phyloP scores from a whole-genome alignment of 768 basidiomycete species.

The Suillus paluster region DNA sequence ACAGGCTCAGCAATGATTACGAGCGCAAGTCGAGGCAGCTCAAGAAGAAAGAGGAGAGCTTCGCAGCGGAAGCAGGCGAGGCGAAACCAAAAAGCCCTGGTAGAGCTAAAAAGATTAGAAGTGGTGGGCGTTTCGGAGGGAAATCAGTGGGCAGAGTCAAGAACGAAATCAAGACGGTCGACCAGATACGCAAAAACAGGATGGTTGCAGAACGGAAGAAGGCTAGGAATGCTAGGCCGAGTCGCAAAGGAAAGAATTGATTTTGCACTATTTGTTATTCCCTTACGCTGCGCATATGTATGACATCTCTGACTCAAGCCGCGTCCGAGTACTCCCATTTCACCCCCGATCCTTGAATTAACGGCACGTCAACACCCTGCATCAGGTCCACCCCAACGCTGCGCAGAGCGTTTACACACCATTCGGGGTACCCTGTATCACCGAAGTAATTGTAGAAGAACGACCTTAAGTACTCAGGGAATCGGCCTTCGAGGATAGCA shows the following conservation, averaged over 20 bases:
- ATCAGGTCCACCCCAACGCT: constrained; percentile 86
- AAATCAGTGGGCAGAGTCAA: constrained; percentile 70
- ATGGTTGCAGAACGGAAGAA: constrained; percentile 65
- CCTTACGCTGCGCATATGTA: constrained; percentile 6
- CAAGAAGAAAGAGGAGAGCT: constrained; percentile 56
- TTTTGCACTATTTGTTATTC: constrained; percentile 6
- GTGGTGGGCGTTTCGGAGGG: constrained; percentile 52
- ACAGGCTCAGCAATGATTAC: constrained; percentile 73
- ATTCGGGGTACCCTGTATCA: constrained; percentile 78
- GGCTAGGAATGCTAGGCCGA: constrained; percentile 83
- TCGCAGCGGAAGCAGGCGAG: constrained; percentile 28
- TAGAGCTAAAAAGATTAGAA: constrained; percentile 38
- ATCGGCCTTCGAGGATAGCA: constrained; percentile 77
- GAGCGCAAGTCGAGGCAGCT: constrained; percentile 71
- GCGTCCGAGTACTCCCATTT: constrained; percentile 81
- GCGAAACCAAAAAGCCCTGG: constrained; percentile 28
- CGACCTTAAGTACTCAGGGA: constrained; percentile 73
- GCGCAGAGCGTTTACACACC: constrained; percentile 84
- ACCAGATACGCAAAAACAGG: constrained; percentile 84
- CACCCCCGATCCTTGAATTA: constrained; percentile 65
- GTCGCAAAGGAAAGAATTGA: constrained; percentile 38
- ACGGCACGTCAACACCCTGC: constrained; percentile 51
- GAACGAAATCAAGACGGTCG: constrained; percentile 83
- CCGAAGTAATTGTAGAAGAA: constrained; percentile 86
- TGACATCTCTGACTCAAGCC: constrained; percentile 18